A percentile compares a stretch with the other conserved stretches of the same genome.
These are phyloP conservation scores for Suillus plorans DNA, from an alignment of 768 basidiomycete genomes.

Conservation along the genomic window DNA sequence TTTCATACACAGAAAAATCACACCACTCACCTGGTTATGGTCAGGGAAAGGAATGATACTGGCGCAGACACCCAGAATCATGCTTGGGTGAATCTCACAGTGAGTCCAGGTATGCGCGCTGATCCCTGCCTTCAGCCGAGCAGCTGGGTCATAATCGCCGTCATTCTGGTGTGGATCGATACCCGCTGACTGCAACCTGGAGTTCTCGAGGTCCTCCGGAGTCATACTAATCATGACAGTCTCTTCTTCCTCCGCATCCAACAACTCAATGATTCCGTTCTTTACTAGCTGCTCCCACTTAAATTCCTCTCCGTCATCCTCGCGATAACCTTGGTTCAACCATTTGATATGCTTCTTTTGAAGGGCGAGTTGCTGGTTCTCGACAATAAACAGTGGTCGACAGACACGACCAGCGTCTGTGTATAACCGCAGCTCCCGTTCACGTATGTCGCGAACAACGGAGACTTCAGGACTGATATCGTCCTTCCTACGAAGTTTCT, in stretches of 20 bases:
- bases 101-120: slow-evolving; percentile 95
- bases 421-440: slow-evolving; percentile 89
- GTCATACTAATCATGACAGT: slow-evolving; percentile 99
- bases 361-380: slow-evolving; percentile 81
- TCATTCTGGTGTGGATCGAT: slow-evolving; percentile 60
- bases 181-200: slow-evolving; percentile 63
- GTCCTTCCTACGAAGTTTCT: slow-evolving; percentile 88
- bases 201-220: slow-evolving; percentile 90
- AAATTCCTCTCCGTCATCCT: slow-evolving; percentile 59
- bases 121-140: slow-evolving; percentile 80
- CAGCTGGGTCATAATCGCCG: slow-evolving; percentile 80
- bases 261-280: slow-evolving; percentile 85
- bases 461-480: slow-evolving; percentile 96
- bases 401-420: slow-evolving; percentile 97
- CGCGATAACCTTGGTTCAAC: slow-evolving; percentile 58
- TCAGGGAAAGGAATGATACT: slow-evolving; percentile 99
- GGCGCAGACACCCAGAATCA: slow-evolving; percentile 98
- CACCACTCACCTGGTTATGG: slow-evolving; percentile 84
- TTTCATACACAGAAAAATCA: neutral
- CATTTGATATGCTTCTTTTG: slow-evolving; percentile 83
- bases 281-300: slow-evolving; percentile 87
- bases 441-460: slow-evolving; percentile 96
- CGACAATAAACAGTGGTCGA: slow-evolving; percentile 95
- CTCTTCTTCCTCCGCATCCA: slow-evolving; percentile 99
- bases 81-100: slow-evolving; percentile 98